Evolutionary conservation across 139 green algal species (phyloP), one percentile per base, ranked within the genome.

Genomic region (Desmodesmus armatus): DNA sequence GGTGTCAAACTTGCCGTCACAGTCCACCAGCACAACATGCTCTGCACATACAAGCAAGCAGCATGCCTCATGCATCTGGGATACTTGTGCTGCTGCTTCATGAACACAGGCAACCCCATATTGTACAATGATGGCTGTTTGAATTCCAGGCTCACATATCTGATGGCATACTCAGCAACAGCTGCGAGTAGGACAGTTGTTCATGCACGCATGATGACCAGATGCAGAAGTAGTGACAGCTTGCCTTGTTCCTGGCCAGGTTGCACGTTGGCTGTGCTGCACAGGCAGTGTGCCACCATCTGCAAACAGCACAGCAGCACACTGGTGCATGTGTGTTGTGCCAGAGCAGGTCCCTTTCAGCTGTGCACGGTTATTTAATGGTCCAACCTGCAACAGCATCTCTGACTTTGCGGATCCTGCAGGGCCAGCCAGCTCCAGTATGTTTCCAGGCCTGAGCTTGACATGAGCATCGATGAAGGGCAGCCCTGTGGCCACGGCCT

Each of bases 1-100:
- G 23, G 92, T 90, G 65, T 97, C 89, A 21, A 97, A 85, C 31
- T 85, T 85, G 47, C 62, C 65, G n/a, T 78, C 63, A 65, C 65
- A 75, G 63, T 85, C 79, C 2, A 85, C 23, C 7, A 85, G 41
- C 33, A 85, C 43, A 17, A 85, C 79, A 55, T 77, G 62, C 25
- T 75, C 79, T 85, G 78, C 40, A 72, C n/a, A n/a, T n/a, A n/a
- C n/a, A n/a, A n/a, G n/a, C n/a, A n/a, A n/a, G n/a, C n/a, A n/a
- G n/a, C n/a, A n/a, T n/a, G n/a, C n/a, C n/a, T n/a, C n/a, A n/a
- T n/a, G n/a, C n/a, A n/a, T n/a, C n/a, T n/a, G n/a, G n/a, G n/a
- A n/a, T n/a, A n/a, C n/a, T n/a, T n/a, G n/a, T n/a, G n/a, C n/a
- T n/a, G n/a, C n/a, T n/a, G n/a, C n/a, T n/a, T n/a, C n/a, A n/a